Conservation (phyloP, 108 stramenopile species). For the Pseudonitzschia pungens region DNA sequence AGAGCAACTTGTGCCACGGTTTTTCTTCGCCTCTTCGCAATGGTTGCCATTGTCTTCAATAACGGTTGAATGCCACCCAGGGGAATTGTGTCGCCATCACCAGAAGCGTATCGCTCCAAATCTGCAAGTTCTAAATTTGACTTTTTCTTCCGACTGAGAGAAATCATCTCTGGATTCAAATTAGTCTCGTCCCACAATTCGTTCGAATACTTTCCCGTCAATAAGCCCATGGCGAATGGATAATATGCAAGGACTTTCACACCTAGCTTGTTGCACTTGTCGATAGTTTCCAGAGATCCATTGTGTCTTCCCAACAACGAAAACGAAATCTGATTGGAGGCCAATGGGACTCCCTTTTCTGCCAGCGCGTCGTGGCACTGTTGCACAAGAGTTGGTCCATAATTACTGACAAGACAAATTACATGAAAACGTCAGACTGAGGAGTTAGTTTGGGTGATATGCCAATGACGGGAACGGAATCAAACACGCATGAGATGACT, state of each 20-base stretch:
- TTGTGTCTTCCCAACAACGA: slow-evolving; percentile 60
- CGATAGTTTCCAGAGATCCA: slow-evolving; percentile 52
- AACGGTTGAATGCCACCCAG: slow-evolving; percentile 46
- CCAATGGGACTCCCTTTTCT: slow-evolving; percentile 56
- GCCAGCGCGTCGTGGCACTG: slow-evolving; percentile 46
- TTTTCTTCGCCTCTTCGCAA: slow-evolving; percentile 46
- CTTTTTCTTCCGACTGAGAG: slow-evolving; percentile 36
- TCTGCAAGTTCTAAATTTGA: slow-evolving; percentile 43
- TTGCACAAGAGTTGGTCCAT: slow-evolving; percentile 54
- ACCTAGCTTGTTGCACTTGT: slow-evolving; percentile 54
- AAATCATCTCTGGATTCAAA: slow-evolving; percentile 7
- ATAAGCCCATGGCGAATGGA: slow-evolving; percentile 69
- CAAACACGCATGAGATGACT: no score
- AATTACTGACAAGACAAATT: slow-evolving; percentile 33
- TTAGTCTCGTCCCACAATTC: not conserved
- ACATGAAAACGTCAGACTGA: not conserved
- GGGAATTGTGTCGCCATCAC: slow-evolving; percentile 42
- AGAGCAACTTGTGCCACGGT: slow-evolving; percentile 73
- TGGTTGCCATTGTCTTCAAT: slow-evolving; percentile 44
- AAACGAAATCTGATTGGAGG: slow-evolving; percentile 70
- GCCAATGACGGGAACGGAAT: no score
- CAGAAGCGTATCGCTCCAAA: slow-evolving; percentile 46
- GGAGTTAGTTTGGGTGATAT: no score
- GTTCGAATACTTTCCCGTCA: slow-evolving; percentile 60
- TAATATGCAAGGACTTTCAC: slow-evolving; percentile 64